Percentiles rank a stretch among this genome's conserved stretches.
phyloP scores from a whole-genome alignment of 495 filamentous ascomycete genomes.

The Trichoderma reesei region DNA sequence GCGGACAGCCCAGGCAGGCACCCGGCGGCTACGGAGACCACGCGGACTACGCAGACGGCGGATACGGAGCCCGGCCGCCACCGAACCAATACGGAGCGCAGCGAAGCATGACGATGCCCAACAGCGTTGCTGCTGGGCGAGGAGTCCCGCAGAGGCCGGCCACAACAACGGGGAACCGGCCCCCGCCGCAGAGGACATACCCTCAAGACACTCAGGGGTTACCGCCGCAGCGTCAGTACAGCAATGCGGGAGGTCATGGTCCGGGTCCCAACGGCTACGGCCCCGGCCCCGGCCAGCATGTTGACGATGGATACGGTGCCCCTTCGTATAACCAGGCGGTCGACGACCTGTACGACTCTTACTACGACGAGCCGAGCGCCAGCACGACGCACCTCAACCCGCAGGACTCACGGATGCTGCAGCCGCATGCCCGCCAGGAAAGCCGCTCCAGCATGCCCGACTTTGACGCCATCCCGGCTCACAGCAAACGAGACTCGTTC shows the following conservation, averaged over 20 bases:
- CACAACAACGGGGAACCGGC: slow-evolving; percentile 6
- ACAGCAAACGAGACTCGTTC: slow-evolving; percentile 36
- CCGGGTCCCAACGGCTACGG: slow-evolving; percentile 16
- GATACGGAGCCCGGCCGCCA: slow-evolving; percentile 22
- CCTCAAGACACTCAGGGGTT: slow-evolving; percentile 38
- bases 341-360: slow-evolving; percentile 48
- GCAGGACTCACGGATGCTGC: background rate
- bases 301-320: slow-evolving; percentile 16
- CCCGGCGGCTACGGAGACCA: slow-evolving; percentile 24
- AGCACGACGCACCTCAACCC: slow-evolving; percentile 15
- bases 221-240: slow-evolving; percentile 21
- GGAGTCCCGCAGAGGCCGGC: slow-evolving; percentile 28
- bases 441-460: slow-evolving; percentile 54
- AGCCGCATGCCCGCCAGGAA: slow-evolving; percentile 19
- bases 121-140: slow-evolving; percentile 33
- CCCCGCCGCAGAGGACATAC: slow-evolving; percentile 36
- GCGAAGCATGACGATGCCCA: slow-evolving; percentile 47
- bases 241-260: slow-evolving; percentile 13
- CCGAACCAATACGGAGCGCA: slow-evolving; percentile 29
- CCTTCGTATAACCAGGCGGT: slow-evolving; percentile 27
- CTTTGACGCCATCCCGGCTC: slow-evolving; percentile 54
- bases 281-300: too few relatives aligned
- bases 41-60: slow-evolving; percentile 22
- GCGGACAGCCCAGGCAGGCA: slow-evolving; percentile 26
- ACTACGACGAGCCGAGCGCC: slow-evolving; percentile 34